Evolutionary conservation across 2,329 filamentous ascomycete species (phyloP).

Genomic region (Monosporascus sp.): DNA sequence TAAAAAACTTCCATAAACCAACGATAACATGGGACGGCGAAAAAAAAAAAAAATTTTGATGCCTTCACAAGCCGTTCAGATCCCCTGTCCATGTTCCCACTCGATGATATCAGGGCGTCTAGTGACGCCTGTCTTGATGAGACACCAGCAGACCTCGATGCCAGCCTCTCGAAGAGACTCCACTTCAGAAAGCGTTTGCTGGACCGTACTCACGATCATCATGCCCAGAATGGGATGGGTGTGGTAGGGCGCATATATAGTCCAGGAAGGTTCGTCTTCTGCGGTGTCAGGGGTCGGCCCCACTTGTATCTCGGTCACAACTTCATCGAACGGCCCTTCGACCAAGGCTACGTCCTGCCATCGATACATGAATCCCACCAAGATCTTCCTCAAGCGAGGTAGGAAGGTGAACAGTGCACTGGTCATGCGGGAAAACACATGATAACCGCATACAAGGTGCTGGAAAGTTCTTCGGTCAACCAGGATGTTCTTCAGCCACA

Average conservation of each 20-base stretch:
- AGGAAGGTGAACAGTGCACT: background rate
- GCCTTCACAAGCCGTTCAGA: no score
- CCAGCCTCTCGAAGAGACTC: background rate
- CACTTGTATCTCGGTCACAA: slow-evolving; percentile 1
- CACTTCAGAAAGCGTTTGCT: background rate
- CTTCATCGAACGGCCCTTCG: slow-evolving; percentile 4
- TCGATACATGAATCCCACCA: slow-evolving; percentile 2
- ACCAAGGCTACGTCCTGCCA: slow-evolving; percentile 1
- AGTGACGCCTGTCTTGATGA: background rate
- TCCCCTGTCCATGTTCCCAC: background rate
- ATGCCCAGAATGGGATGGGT: background rate
- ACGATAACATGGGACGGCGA: no score
- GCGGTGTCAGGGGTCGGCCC: background rate
- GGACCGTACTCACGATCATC: background rate
- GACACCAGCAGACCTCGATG: slow-evolving; percentile 1
- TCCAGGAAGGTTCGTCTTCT: background rate
- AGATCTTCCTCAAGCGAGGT: background rate
- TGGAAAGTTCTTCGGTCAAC: slow-evolving; percentile 3
- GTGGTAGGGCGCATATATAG: background rate
- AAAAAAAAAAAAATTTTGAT: no score
- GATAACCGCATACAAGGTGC: background rate
- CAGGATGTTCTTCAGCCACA: slow-evolving; percentile 1
- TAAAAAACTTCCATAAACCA: no score
- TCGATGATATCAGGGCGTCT: background rate
- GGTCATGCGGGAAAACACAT: background rate